Evolutionary conservation across 1,284 basidiomycete genomes (phyloP).

Genomic region (Microbotryum saponariae): DNA sequence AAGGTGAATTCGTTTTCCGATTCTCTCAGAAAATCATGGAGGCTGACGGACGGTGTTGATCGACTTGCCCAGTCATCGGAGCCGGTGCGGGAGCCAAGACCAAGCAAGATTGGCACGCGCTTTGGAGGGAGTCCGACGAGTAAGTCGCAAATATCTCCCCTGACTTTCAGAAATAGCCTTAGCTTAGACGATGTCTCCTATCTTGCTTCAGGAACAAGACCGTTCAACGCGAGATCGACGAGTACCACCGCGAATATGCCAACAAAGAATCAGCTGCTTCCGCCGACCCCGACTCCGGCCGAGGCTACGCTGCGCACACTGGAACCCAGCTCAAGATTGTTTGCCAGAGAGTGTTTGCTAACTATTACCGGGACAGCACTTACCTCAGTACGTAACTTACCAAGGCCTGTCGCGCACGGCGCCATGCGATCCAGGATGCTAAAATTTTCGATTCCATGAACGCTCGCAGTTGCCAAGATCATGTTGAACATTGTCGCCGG

Average conservation of each 20-base stretch:
- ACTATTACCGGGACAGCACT: slow-evolving; percentile 41
- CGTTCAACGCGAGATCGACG: slow-evolving; percentile 45
- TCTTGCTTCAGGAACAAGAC: slow-evolving; percentile 13
- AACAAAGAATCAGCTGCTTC: slow-evolving; percentile 29
- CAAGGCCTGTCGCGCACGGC: too few species aligned
- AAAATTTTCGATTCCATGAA: background rate
- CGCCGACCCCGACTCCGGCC: slow-evolving; percentile 34
- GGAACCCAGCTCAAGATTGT: slow-evolving; percentile 35
- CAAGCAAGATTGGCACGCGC: slow-evolving; percentile 67
- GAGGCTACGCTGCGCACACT: slow-evolving; percentile 37
- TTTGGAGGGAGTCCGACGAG: slow-evolving; percentile 55
- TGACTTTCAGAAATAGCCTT: background rate
- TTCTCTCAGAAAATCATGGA: slow-evolving; percentile 20
- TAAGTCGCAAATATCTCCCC: slow-evolving; percentile 23
- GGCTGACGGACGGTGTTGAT: slow-evolving; percentile 36
- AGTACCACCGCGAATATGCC: slow-evolving; percentile 37
- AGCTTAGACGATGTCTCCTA: background rate
- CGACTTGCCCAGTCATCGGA: slow-evolving; percentile 52
- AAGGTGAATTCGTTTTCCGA: slow-evolving; percentile 27
- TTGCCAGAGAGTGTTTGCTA: slow-evolving; percentile 29
- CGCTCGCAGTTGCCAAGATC: slow-evolving; percentile 42
- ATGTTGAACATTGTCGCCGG: slow-evolving; percentile 46
- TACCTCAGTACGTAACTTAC: slow-evolving; percentile 31
- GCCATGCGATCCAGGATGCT: background rate
- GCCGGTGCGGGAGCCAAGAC: slow-evolving; percentile 57